Percentiles rank a stretch among this genome's conserved stretches.
phyloP scores from a whole-genome alignment of 805 yeast species.

The Metschnikowia arizonensis region DNA sequence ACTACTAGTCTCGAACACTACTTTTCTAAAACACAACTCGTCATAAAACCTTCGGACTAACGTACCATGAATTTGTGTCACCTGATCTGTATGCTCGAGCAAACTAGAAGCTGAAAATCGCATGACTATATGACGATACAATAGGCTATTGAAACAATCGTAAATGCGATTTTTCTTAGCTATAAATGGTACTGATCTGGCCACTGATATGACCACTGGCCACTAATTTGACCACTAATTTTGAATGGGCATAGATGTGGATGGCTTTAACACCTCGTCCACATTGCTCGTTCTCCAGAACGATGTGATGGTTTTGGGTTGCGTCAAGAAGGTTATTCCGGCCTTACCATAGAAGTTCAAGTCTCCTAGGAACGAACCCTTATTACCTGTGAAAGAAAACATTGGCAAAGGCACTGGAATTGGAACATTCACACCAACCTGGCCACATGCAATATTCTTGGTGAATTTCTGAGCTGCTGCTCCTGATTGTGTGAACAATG shows the following conservation, averaged over 20 bases:
- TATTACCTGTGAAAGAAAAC: slow-evolving; percentile 76
- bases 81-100: neutral
- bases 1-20: too few relatives aligned
- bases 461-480: slow-evolving; percentile 67
- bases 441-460: slow-evolving; percentile 66
- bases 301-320: slow-evolving; percentile 69
- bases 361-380: slow-evolving; percentile 73
- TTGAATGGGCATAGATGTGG: slow-evolving; percentile 69
- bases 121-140: neutral
- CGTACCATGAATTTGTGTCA: neutral
- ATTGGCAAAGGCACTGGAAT: slow-evolving; percentile 79
- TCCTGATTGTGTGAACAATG: slow-evolving; percentile 68
- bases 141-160: neutral
- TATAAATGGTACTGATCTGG: too few relatives aligned
- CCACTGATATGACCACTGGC: too few relatives aligned
- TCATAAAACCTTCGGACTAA: too few relatives aligned
- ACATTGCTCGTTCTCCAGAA: slow-evolving; percentile 59
- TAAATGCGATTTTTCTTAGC: too few relatives aligned
- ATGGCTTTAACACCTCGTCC: slow-evolving; percentile 45
- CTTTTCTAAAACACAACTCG: too few relatives aligned
- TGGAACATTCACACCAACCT: slow-evolving; percentile 74
- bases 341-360: slow-evolving; percentile 76
- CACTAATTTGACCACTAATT: slow-evolving; percentile 22
- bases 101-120: neutral
- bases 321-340: slow-evolving; percentile 69